Evolutionary conservation across 768 basidiomycete species (phyloP).

Genomic region (Boletus reticulatus): DNA sequence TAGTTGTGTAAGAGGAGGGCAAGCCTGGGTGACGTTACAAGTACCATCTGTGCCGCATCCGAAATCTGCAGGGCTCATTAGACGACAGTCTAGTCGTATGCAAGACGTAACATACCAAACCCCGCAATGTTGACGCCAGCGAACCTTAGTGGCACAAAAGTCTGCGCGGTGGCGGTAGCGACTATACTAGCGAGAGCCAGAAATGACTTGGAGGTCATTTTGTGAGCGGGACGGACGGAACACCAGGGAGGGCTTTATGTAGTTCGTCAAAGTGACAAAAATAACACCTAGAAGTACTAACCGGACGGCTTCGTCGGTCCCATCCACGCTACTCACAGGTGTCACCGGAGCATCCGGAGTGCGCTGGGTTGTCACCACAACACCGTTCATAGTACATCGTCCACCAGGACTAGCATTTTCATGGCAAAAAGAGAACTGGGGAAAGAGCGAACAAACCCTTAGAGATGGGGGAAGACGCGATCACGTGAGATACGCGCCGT

Average conservation of each 20-base stretch:
- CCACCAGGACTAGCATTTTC: no score
- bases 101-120: slow-evolving; percentile 32
- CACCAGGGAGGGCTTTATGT: slow-evolving; percentile 8
- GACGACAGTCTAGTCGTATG: neutral
- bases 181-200: slow-evolving; percentile 9
- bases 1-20: slow-evolving; percentile 45
- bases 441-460: no score
- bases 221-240: neutral
- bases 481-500: no score
- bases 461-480: no score
- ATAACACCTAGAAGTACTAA: slow-evolving; percentile 1
- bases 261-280: slow-evolving; percentile 3
- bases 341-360: no score
- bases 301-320: neutral
- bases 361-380: no score
- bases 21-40: slow-evolving; percentile 38
- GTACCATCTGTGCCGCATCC: slow-evolving; percentile 46
- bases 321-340: neutral
- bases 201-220: slow-evolving; percentile 21
- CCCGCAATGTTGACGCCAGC: slow-evolving; percentile 54
- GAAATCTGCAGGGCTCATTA: slow-evolving; percentile 34
- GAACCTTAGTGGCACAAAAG: slow-evolving; percentile 29
- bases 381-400: no score
- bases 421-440: no score
- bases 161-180: slow-evolving; percentile 16